Conservation (phyloP, 1,284 basidiomycete genomes). For the Inonotus obliquus region DNA sequence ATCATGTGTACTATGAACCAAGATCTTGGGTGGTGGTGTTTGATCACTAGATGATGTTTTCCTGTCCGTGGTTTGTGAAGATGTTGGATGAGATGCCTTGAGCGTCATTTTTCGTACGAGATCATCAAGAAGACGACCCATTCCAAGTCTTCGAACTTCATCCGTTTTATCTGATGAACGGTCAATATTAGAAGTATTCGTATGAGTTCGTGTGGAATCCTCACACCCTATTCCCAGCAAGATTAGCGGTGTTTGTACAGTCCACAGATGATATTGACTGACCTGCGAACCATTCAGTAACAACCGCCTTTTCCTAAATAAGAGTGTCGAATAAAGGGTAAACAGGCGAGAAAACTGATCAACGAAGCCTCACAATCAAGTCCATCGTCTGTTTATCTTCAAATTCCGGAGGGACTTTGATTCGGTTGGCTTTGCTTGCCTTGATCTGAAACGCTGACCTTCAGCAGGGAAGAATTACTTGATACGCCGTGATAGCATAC, state of each 20-base stretch:
- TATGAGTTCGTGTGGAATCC: conserved; percentile 17
- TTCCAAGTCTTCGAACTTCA: conserved; percentile 71
- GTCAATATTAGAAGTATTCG: background rate
- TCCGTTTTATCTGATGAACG: conserved; percentile 55
- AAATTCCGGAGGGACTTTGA: conserved; percentile 67
- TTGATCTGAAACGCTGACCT: conserved; percentile 40
- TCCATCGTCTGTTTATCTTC: conserved; percentile 54
- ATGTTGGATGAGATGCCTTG: conserved; percentile 44
- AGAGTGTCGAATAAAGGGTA: conserved; percentile 7
- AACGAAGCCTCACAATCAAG: conserved; percentile 43
- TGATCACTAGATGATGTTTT: background rate
- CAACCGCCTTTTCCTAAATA: conserved; percentile 63
- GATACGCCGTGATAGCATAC: conserved; percentile 30
- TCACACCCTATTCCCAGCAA: conserved; percentile 34
- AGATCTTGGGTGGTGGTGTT: conserved; percentile 34
- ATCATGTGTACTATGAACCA: conserved; percentile 74
- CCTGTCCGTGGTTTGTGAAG: conserved; percentile 32
- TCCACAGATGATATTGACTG: conserved; percentile 12
- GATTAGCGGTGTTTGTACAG: background rate
- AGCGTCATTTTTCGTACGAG: conserved; percentile 55
- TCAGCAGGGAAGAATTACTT: background rate
- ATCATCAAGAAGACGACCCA: conserved; percentile 70
- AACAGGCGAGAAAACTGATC: background rate
- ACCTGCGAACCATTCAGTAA: conserved; percentile 78
- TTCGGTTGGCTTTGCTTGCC: conserved; percentile 65